A percentile compares a stretch with the other conserved stretches of the same genome.
Conservation (phyloP, 495 filamentous ascomycete genomes). For the Choiromyces venosus region DNA sequence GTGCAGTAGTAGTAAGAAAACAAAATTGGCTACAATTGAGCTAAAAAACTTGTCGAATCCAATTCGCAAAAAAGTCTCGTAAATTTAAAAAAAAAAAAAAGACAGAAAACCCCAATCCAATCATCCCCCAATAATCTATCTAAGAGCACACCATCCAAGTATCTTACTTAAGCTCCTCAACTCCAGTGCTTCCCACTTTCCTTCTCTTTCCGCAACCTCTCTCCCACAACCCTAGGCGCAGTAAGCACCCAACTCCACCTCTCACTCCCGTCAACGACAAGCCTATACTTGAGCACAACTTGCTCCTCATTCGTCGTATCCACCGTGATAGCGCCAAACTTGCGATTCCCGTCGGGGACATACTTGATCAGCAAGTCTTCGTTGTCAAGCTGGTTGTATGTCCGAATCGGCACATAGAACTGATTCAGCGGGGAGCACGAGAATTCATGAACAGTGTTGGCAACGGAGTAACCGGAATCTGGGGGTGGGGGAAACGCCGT, state of each 20-base stretch:
- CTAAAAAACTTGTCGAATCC: too few relatives aligned
- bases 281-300: slow-evolving; percentile 67
- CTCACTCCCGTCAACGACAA: slow-evolving; percentile 74
- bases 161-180: slow-evolving; percentile 3
- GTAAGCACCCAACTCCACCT: slow-evolving; percentile 64
- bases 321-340: slow-evolving; percentile 87
- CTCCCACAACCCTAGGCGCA: slow-evolving; percentile 44
- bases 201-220: slow-evolving; percentile 18
- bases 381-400: slow-evolving; percentile 69
- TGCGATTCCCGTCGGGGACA: slow-evolving; percentile 77
- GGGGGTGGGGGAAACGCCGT: slow-evolving; percentile 51
- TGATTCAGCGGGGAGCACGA: slow-evolving; percentile 81
- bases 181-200: slow-evolving; percentile 27
- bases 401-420: slow-evolving; percentile 83
- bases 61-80: too few relatives aligned
- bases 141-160: not conserved
- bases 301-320: slow-evolving; percentile 57
- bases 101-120: not conserved
- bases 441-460: slow-evolving; percentile 70
- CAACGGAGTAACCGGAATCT: slow-evolving; percentile 40
- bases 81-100: not conserved
- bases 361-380: slow-evolving; percentile 81
- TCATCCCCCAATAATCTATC: not conserved
- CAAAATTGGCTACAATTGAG: too few relatives aligned
- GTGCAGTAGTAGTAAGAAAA: too few relatives aligned